Evolutionary conservation across 2,329 filamentous ascomycete species (phyloP), one percentile per base, ranked within the genome.

Genomic region (Fonsecaea pugnacius): DNA sequence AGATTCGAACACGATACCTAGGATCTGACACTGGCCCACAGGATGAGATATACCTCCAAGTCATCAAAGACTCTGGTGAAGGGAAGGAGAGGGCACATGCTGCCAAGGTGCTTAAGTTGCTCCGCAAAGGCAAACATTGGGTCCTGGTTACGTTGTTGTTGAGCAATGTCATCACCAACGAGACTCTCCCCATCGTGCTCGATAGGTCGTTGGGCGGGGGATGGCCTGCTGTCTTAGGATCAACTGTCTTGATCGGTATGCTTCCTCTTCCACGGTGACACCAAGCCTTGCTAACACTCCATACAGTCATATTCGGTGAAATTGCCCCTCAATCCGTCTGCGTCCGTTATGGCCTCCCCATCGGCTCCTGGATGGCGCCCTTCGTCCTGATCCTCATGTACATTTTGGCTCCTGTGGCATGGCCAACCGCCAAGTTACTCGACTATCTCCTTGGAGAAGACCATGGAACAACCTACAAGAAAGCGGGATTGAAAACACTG

Each of bases 81-180:
- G 92, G 90, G 61, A 83, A 88, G n/a, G 94, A 98, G 78, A 89
- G 89, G 73, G 91, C 88, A 74, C 92, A 97, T 74, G 95, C 95
- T 0, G 86, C 85, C 62, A 89, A 87, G 69, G 95, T 99, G 10
- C 84, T 95, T 71, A 84, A 87, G 50, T 82, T 99, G 32, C 80
- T 99, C 62, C 87, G 91, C 69, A 90, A 86, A 72, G 95, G 95
- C 72, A 99, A 99, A 77, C 95, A 99, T 78, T 99, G 95, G 95
- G 94, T 99, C 21, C 82, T 99, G 63, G 95, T 99, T 60, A 98
- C 95, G 2, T 81, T 99, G 30, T 85, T 99, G 7, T 82, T 99
- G 62, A 92, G 92, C 76, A 99, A 99, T 76, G 95, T 99, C 74
- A 96, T 99, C 72, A 96, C 96, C 70, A 98, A 99, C 77, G 95